phyloP scores from a whole-genome alignment of 257 asterid genomes.

The Solanum acaule region DNA sequence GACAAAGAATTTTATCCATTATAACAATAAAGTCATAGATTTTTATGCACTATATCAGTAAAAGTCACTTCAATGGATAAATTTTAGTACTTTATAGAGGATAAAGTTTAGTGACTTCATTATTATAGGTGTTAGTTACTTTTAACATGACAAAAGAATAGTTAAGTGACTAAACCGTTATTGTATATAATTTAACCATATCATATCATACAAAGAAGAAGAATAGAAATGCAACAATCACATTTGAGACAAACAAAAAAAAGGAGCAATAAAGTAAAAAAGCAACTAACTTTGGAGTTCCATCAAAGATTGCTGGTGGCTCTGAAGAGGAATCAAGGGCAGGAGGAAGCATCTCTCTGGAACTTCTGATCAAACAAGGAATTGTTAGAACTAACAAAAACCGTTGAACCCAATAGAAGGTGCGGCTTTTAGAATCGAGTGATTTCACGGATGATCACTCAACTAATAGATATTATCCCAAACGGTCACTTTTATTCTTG shows the following conservation, averaged over 20 bases:
- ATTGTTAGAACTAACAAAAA: not conserved
- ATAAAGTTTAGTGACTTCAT: not conserved
- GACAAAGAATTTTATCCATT: not conserved
- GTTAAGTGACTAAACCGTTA: not conserved
- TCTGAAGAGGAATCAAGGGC: slow-evolving; percentile 76
- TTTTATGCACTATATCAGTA: not conserved
- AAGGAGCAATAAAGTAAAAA: not conserved
- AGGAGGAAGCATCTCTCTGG: slow-evolving; percentile 59
- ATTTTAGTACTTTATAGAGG: not conserved
- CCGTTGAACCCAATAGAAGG: not conserved
- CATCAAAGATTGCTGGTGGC: slow-evolving; percentile 80
- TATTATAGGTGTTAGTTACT: not conserved
- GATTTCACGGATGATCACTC: not conserved
- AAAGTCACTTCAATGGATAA: not conserved
- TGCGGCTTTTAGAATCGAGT: not conserved
- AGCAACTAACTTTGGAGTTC: slow-evolving; percentile 56
- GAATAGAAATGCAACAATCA: not conserved
- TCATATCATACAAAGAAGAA: not conserved
- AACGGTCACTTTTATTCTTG: not conserved
- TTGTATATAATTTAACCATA: not conserved
- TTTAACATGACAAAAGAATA: not conserved
- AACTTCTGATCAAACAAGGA: slow-evolving; percentile 13
- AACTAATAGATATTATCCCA: not conserved
- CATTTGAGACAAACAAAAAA: not conserved
- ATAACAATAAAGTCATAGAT: not conserved